These are phyloP conservation scores for Boletus rufocinnamomeus DNA, from an alignment of 768 basidiomycete genomes.

Conservation along the genomic window DNA sequence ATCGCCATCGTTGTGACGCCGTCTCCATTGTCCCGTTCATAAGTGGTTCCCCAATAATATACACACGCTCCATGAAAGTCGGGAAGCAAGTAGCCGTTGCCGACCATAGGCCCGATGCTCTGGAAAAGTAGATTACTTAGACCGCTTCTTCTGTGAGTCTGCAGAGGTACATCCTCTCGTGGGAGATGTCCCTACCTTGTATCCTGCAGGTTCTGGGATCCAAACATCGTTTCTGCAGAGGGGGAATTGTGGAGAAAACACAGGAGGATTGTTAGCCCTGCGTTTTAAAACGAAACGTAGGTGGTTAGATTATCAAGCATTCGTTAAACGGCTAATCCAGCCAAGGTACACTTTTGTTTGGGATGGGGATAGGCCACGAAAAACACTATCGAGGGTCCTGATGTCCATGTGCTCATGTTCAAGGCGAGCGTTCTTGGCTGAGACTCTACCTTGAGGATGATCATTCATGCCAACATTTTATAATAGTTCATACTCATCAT, in stretches of 20 bases:
- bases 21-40: too few species aligned
- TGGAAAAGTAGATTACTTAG: too few species aligned
- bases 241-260: slow-evolving; percentile 21
- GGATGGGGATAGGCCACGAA: slow-evolving; percentile 22
- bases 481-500: slow-evolving; percentile 23
- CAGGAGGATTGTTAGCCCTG: slow-evolving; percentile 22
- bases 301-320: background rate
- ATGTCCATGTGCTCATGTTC: slow-evolving; percentile 17
- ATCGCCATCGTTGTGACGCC: too few species aligned
- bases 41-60: too few species aligned
- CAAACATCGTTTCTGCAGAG: too few species aligned
- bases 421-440: slow-evolving; percentile 15
- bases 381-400: slow-evolving; percentile 15
- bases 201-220: too few species aligned
- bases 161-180: too few species aligned
- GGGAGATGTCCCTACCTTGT: too few species aligned
- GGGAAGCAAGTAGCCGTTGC: too few species aligned
- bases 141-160: too few species aligned
- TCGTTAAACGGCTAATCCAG: background rate
- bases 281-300: slow-evolving; percentile 20
- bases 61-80: too few species aligned
- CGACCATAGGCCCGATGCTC: too few species aligned
- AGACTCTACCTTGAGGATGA: background rate
- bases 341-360: slow-evolving; percentile 27
- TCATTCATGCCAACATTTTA: background rate